phyloP scores from a whole-genome alignment of 2,329 filamentous ascomycete species.

The Aspergillus japonicus region DNA sequence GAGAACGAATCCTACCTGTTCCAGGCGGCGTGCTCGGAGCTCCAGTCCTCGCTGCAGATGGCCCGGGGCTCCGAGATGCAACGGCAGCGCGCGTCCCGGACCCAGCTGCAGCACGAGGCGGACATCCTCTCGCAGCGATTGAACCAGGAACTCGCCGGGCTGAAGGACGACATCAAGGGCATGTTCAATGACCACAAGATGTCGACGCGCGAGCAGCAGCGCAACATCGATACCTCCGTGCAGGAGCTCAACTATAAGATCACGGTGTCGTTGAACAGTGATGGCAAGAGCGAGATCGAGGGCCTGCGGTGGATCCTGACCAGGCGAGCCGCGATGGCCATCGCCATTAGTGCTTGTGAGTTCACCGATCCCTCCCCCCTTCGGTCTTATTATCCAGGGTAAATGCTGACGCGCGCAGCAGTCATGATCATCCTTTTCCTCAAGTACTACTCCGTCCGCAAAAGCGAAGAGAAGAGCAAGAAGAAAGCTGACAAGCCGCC shows the following conservation, averaged over 20 bases:
- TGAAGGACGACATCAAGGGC: conserved; percentile 90
- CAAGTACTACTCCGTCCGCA: conserved; percentile 45
- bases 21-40: conserved; percentile 86
- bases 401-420: conserved; percentile 22
- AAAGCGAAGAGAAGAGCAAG: conserved; percentile 31
- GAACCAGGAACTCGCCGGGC: conserved; percentile 73
- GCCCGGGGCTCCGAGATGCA: conserved; percentile 75
- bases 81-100: conserved; percentile 76
- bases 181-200: conserved; percentile 97
- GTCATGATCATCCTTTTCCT: conserved; percentile 51
- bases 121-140: conserved; percentile 85
- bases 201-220: conserved; percentile 83
- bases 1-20: conserved; percentile 97
- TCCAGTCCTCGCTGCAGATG: conserved; percentile 81
- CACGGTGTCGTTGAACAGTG: conserved; percentile 82
- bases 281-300: conserved; percentile 89
- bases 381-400: background rate
- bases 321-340: conserved; percentile 60
- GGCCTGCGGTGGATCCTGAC: conserved; percentile 82
- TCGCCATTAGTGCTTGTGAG: conserved; percentile 53
- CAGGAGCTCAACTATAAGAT: conserved; percentile 97
- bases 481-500: conserved; percentile 35
- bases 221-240: conserved; percentile 79
- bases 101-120: conserved; percentile 88
- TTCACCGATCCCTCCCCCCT: conserved; percentile 7